These are phyloP conservation scores for Eimeria tenella DNA, from an alignment of 169 alveolate genomes.

Conservation along the genomic window DNA sequence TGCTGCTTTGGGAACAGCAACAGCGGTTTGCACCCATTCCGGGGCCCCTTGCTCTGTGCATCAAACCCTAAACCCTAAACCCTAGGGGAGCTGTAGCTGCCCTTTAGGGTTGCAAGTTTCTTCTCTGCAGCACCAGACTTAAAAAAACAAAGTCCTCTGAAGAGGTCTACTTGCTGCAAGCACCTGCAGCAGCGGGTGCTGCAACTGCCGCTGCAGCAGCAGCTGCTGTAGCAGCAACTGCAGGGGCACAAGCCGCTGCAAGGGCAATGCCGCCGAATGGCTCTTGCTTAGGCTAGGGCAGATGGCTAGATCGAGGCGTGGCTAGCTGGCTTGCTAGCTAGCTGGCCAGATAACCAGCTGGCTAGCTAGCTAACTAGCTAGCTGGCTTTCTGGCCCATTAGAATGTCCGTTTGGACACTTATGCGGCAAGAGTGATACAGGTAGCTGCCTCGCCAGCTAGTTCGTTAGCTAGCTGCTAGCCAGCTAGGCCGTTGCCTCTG, in stretches of 20 bases:
- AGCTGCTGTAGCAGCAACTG: background rate
- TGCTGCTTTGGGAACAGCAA: background rate
- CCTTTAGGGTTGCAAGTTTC: background rate
- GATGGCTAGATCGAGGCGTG: too few species aligned
- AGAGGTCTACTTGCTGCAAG: background rate
- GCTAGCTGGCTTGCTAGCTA: too few species aligned
- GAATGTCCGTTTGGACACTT: too few species aligned
- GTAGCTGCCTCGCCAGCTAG: too few species aligned
- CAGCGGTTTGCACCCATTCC: background rate
- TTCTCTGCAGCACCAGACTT: background rate
- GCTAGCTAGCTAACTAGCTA: too few species aligned
- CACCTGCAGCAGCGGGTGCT: background rate
- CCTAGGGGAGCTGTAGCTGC: background rate
- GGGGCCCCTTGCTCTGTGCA: background rate
- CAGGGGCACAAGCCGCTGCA: background rate
- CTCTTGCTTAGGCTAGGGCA: too few species aligned
- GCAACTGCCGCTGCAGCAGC: background rate
- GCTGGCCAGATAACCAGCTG: too few species aligned
- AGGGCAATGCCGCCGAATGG: background rate
- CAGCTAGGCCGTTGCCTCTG: background rate
- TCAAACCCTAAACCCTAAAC: background rate
- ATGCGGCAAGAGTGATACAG: too few species aligned
- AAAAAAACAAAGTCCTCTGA: background rate
- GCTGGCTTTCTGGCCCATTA: too few species aligned
- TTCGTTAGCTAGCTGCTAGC: too few species aligned